phyloP scores from a whole-genome alignment of 1,284 basidiomycete genomes.

The Grifola frondosa region DNA sequence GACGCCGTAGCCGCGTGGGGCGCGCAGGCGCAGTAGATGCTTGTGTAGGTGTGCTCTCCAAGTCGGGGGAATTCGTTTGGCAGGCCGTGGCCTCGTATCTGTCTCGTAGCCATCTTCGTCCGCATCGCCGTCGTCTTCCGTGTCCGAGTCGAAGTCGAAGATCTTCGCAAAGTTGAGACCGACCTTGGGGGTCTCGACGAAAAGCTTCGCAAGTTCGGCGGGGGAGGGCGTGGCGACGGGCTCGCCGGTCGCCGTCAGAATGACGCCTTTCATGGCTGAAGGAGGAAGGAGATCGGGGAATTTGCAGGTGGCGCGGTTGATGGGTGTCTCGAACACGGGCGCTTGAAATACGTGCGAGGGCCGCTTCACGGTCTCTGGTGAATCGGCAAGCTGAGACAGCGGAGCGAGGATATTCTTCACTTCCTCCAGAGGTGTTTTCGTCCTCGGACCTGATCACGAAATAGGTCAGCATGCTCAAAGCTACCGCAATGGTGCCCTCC shows the following conservation, averaged over 20 bases:
- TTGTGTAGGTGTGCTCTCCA: constrained; percentile 23
- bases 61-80: constrained; percentile 16
- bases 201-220: constrained; percentile 59
- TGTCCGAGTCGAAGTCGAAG: constrained; percentile 57
- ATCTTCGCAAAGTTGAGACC: constrained; percentile 73
- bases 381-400: constrained; percentile 40
- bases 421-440: constrained; percentile 68
- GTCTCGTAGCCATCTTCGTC: constrained; percentile 29
- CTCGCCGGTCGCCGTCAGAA: constrained; percentile 74
- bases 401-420: constrained; percentile 68
- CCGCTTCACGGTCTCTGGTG: constrained; percentile 23
- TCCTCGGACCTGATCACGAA: constrained; percentile 40
- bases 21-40: constrained; percentile 6
- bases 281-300: constrained; percentile 38
- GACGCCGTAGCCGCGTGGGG: constrained; percentile 32
- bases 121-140: constrained; percentile 31
- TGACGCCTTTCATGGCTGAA: constrained; percentile 81
- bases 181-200: constrained; percentile 62
- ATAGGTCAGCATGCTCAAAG: not conserved
- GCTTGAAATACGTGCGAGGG: constrained; percentile 30
- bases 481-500: not conserved
- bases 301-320: constrained; percentile 12
- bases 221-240: constrained; percentile 66
- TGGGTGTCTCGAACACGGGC: constrained; percentile 41
- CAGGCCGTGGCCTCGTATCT: constrained; percentile 17